Evolutionary conservation across 2,329 filamentous ascomycete species (phyloP).

Genomic region (Ophiocordyceps camponoti-saundersi): DNA sequence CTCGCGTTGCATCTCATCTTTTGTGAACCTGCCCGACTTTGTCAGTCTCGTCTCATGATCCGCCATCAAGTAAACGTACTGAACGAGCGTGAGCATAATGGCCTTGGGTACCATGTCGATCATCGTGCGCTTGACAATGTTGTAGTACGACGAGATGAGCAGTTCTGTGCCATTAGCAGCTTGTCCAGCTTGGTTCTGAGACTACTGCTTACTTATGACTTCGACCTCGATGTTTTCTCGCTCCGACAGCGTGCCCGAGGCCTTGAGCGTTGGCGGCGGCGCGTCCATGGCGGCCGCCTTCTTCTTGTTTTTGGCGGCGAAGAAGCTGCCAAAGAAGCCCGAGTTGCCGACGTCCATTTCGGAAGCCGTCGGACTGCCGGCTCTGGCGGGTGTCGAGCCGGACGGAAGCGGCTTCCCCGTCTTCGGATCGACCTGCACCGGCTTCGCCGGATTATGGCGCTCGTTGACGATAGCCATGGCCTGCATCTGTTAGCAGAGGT

Average conservation of each 20-base stretch:
- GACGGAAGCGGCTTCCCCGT: conserved; percentile 82
- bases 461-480: conserved; percentile 98
- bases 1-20: conserved; percentile 97
- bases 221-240: conserved; percentile 93
- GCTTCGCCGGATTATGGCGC: conserved; percentile 63
- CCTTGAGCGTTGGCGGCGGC: conserved; percentile 82
- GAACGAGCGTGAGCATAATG: conserved; percentile 92
- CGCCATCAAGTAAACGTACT: conserved; percentile 37
- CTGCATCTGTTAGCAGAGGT: conserved; percentile 14
- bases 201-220: conserved; percentile 69
- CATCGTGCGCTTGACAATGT: conserved; percentile 96
- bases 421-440: conserved; percentile 93
- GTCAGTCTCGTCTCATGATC: conserved; percentile 5
- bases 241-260: conserved; percentile 82
- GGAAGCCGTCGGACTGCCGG: conserved; percentile 55
- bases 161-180: conserved; percentile 42
- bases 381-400: conserved; percentile 48
- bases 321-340: conserved; percentile 97
- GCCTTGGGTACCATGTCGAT: conserved; percentile 99
- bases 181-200: neutral
- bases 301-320: conserved; percentile 99
- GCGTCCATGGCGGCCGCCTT: conserved; percentile 99
- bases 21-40: conserved; percentile 50
- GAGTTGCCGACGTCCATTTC: conserved; percentile 37
- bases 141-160: conserved; percentile 91